Percentiles rank a stretch among this genome's conserved stretches.
phyloP scores from a whole-genome alignment of 2,329 filamentous ascomycete genomes.

The Boeremia exigua region DNA sequence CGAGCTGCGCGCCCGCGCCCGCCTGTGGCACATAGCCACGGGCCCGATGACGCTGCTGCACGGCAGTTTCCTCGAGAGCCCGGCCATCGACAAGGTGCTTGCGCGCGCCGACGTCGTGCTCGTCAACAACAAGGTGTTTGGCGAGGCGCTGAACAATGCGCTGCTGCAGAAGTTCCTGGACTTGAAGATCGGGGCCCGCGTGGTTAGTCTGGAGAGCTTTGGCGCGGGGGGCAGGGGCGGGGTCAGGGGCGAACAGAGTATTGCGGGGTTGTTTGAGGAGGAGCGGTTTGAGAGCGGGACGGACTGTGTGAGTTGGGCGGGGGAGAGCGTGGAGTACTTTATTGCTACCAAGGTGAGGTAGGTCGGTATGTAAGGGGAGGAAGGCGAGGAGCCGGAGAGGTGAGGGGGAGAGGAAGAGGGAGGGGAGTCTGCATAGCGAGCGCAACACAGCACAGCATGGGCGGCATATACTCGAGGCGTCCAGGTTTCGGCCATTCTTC shows the following conservation, averaged over 20 bases:
- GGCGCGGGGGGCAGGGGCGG: slow-evolving; percentile 77
- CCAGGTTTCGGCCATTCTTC: too few species aligned
- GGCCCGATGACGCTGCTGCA: slow-evolving; percentile 80
- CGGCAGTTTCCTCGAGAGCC: slow-evolving; percentile 82
- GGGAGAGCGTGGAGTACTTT: slow-evolving; percentile 82
- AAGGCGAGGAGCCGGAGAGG: too few species aligned
- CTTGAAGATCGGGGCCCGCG: slow-evolving; percentile 85
- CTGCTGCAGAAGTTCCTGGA: slow-evolving; percentile 91
- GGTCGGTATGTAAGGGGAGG: too few species aligned
- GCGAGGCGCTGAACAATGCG: slow-evolving; percentile 81
- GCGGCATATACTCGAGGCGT: too few species aligned
- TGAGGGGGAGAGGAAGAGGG: too few species aligned
- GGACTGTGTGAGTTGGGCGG: slow-evolving; percentile 86
- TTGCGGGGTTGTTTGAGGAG: slow-evolving; percentile 80
- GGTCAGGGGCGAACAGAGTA: slow-evolving; percentile 76
- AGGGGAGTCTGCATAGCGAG: too few species aligned
- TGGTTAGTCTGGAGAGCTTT: slow-evolving; percentile 92
- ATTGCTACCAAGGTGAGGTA: slow-evolving; percentile 67
- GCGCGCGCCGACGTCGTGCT: slow-evolving; percentile 91
- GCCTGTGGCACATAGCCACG: slow-evolving; percentile 84
- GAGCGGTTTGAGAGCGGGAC: slow-evolving; percentile 73
- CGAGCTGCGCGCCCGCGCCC: slow-evolving; percentile 85
- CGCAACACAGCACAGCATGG: too few species aligned
- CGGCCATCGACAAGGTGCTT: slow-evolving; percentile 73
- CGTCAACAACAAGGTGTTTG: slow-evolving; percentile 98